Base-by-base conservation (phyloP, 331 rosid species). In the Telfairia occidentalis region DNA sequence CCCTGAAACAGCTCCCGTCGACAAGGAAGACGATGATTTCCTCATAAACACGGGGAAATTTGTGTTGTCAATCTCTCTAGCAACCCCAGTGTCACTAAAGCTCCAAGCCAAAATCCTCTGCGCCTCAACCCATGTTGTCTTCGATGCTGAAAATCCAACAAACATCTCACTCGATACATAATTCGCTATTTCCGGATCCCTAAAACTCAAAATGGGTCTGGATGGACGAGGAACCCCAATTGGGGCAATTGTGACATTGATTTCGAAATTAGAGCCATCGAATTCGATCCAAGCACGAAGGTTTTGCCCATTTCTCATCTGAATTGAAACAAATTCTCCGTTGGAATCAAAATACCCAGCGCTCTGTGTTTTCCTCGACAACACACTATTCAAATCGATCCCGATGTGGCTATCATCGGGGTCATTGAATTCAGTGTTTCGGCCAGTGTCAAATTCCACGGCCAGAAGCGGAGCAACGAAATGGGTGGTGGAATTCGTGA, bases 81-180 rank as follows among this genome's bases (percentile, higher is more conserved):
- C 86, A 6, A 37, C 9, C 0, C 98, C 97, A 0, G 57, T 81
- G 66, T 91, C 84, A 46, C 96, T 94, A 54, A 91, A 89, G 70
- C 98, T 94, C 98, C 98, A 94, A 3, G 97, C 98, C 1, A 94
- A 60, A 45, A 91, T 76, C 48, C 98, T 89, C 85, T 83, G 95
- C 2, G 84, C 84, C 78, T 91, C 98, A 52, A 91, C 32, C 97
- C 95, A 89, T 46, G 66, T 71, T 2, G 92, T 88, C 43, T 85
- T 91, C 53, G 96, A 88, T 2, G 98, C 97, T 0, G 98, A 94
- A 71, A 94, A 94, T 23, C 98, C 98, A 0, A 94, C 84, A 16
- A 69, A 94, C 98, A 94, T 89, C 57, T 94, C 88, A 1, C 84
- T 52, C 30, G 97, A 87, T 16, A 94, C 53, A 34, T 88, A 94